Conservation (phyloP, 2,329 filamentous ascomycete species). For the Apiospora malaysiana region DNA sequence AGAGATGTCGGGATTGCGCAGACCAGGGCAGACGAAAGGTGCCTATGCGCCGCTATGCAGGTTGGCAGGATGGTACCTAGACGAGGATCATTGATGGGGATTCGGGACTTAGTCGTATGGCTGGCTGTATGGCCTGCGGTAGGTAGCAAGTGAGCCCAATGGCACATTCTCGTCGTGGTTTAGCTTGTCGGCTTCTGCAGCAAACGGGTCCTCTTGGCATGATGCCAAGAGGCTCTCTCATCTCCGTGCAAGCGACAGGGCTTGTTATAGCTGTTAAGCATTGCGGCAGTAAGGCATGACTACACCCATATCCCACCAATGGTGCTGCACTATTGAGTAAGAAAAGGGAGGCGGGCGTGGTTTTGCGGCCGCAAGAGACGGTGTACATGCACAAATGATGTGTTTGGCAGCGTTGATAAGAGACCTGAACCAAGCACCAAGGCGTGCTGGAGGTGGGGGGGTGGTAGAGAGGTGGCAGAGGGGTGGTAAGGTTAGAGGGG, state of each 20-base stretch:
- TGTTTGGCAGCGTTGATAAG: not conserved
- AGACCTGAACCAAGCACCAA: not conserved
- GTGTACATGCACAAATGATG: no score
- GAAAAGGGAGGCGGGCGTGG: not conserved
- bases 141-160: slow-evolving; percentile 31
- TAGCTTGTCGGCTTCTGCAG: slow-evolving; percentile 29
- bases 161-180: slow-evolving; percentile 40
- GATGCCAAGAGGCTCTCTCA: slow-evolving; percentile 1
- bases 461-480: not conserved
- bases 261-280: not conserved
- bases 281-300: not conserved
- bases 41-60: not conserved
- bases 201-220: slow-evolving; percentile 3
- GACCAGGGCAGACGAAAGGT: not conserved
- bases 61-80: no score
- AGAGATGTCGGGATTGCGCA: not conserved
- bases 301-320: not conserved
- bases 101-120: no score
- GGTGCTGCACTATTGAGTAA: not conserved
- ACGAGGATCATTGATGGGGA: no score
- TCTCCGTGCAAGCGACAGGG: not conserved
- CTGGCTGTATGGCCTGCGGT: no score
- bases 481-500: not conserved
- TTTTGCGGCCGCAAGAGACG: not conserved
- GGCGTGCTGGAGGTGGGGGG: not conserved